A percentile compares a stretch with the other conserved stretches of the same genome.
These are phyloP conservation scores for Asterochloris erici DNA, from an alignment of 139 green algal genomes.

Conservation along the genomic window DNA sequence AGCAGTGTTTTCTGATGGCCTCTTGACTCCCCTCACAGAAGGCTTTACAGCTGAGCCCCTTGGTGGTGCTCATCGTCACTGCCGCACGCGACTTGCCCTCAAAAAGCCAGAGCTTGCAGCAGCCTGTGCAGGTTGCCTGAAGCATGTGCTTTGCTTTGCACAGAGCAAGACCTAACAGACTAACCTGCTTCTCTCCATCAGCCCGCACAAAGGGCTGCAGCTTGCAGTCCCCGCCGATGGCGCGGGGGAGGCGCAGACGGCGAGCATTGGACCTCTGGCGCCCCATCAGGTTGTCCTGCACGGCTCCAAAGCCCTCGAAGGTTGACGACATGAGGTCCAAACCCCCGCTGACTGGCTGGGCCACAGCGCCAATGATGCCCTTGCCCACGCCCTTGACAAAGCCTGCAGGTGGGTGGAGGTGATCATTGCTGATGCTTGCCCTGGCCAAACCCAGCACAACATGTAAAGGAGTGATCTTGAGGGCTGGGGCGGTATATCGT, in stretches of 20 bases:
- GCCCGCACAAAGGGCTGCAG: conserved; percentile 54
- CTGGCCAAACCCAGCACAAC: neutral
- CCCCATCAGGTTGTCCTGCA: conserved; percentile 36
- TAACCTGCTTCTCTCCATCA: conserved; percentile 17
- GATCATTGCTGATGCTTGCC: neutral
- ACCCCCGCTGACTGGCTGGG: conserved; percentile 70
- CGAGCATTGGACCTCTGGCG: conserved; percentile 2
- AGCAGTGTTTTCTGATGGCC: too few species aligned
- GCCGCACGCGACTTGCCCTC: too few species aligned
- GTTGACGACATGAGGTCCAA: conserved; percentile 57
- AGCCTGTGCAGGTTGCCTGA: too few species aligned
- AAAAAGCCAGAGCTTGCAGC: too few species aligned
- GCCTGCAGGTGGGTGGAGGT: conserved; percentile 26
- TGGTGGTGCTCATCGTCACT: too few species aligned
- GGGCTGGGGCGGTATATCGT: neutral
- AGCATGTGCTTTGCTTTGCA: too few species aligned
- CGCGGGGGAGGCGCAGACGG: conserved; percentile 57
- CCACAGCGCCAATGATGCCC: conserved; percentile 76
- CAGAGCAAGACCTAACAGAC: too few species aligned
- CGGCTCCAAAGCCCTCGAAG: conserved; percentile 43
- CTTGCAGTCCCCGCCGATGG: conserved; percentile 69
- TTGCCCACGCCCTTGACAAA: conserved; percentile 55
- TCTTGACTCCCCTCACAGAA: too few species aligned
- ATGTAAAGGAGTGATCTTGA: neutral
- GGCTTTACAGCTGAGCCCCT: too few species aligned